Evolutionary conservation across 139 green algal species (phyloP).

Genomic region (Mesotaenium endlicherianum): DNA sequence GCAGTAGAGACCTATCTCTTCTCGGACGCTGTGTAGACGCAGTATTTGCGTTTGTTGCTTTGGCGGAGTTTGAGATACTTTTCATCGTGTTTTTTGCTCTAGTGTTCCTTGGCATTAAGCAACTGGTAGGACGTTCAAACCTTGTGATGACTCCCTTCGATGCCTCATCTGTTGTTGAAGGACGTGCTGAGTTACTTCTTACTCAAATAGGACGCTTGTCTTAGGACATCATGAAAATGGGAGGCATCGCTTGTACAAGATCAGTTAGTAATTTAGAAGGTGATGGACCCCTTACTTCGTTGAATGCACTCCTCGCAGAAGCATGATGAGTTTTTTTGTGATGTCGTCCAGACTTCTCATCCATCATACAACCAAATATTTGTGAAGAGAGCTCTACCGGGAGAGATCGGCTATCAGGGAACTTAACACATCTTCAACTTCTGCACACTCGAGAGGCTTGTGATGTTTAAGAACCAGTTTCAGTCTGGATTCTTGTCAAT

Average conservation of each 20-base stretch:
- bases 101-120: conserved; percentile 19
- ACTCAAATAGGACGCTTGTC: too few species aligned
- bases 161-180: too few species aligned
- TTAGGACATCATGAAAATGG: too few species aligned
- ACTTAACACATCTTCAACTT: background rate
- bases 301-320: too few species aligned
- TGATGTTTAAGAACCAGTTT: conserved; percentile 82
- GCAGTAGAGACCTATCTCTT: too few species aligned
- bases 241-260: too few species aligned
- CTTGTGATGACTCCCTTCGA: too few species aligned
- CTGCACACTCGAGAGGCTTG: background rate
- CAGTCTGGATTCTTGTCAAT: conserved; percentile 93
- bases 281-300: too few species aligned
- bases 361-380: conserved; percentile 50
- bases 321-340: background rate
- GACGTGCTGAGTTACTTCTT: too few species aligned
- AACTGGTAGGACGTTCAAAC: conserved; percentile 25
- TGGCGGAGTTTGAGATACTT: conserved; percentile 42
- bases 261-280: too few species aligned
- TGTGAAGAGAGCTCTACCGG: conserved; percentile 13
- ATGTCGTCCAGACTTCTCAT: conserved; percentile 14
- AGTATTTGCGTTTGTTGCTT: conserved; percentile 24
- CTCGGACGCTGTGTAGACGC: conserved; percentile 3
- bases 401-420: conserved; percentile 20
- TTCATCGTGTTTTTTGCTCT: conserved; percentile 31